Percentiles rank a stretch among this genome's conserved stretches.
These are phyloP conservation scores for Phytophthora constricta DNA, from an alignment of 352 stramenopile genomes.

Conservation along the genomic window DNA sequence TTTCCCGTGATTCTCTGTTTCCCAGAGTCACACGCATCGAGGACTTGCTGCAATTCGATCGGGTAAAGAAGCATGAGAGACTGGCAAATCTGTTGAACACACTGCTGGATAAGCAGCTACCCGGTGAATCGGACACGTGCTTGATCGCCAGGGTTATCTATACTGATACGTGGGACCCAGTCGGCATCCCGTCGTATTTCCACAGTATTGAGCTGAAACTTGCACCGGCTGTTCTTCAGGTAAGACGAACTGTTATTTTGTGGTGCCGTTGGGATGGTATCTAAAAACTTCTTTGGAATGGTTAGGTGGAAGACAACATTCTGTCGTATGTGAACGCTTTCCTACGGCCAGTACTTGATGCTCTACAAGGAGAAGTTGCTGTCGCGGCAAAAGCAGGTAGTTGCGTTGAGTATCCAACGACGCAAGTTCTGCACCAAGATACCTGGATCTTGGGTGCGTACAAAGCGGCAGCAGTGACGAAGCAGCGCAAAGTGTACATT, in stretches of 20 bases:
- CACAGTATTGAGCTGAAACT: conserved; percentile 70
- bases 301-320: conserved; percentile 66
- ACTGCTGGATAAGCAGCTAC: conserved; percentile 55
- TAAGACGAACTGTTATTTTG: conserved; percentile 24
- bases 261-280: not conserved
- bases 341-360: conserved; percentile 50
- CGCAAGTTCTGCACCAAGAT: not conserved
- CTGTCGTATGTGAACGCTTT: conserved; percentile 55
- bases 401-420: not conserved
- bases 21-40: conserved; percentile 28
- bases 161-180: conserved; percentile 54
- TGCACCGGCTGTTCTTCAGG: conserved; percentile 69
- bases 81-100: conserved; percentile 36
- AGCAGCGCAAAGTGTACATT: conserved; percentile 69
- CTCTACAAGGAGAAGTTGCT: conserved; percentile 30
- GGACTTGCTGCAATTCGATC: conserved; percentile 44
- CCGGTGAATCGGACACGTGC: conserved; percentile 30
- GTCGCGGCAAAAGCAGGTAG: not conserved
- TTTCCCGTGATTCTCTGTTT: conserved; percentile 78
- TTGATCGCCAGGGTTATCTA: conserved; percentile 63
- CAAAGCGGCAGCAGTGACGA: conserved; percentile 36
- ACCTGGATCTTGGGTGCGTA: conserved; percentile 32
- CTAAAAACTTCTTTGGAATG: conserved; percentile 11
- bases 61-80: conserved; percentile 45
- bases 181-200: conserved; percentile 64